A percentile compares a stretch with the other conserved stretches of the same genome.
These are phyloP conservation scores for Vigna reflexopilosa DNA, from an alignment of 306 rosid genomes.

Conservation along the genomic window DNA sequence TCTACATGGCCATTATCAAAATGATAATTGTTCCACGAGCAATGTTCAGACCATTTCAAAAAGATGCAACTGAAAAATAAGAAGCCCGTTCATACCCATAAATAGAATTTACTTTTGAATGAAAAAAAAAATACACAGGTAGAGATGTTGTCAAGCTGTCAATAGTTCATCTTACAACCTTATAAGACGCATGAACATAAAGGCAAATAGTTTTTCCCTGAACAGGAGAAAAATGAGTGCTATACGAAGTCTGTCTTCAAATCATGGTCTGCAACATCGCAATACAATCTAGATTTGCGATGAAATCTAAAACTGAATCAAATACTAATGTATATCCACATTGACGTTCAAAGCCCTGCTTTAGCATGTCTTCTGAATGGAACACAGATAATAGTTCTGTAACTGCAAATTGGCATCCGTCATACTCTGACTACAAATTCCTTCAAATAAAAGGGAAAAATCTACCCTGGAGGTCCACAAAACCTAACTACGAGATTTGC, in stretches of 20 bases:
- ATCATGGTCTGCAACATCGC: conserved; percentile 25
- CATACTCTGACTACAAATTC: conserved; percentile 37
- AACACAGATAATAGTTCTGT: conserved; percentile 41
- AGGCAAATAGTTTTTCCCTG: conserved; percentile 21
- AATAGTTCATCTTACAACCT: neutral
- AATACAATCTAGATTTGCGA: conserved; percentile 21
- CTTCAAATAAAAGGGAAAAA: conserved; percentile 39
- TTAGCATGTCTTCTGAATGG: conserved; percentile 22
- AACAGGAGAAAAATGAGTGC: conserved; percentile 12
- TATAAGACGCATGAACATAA: neutral
- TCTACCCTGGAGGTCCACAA: conserved; percentile 50
- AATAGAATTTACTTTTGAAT: neutral
- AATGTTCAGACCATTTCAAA: neutral
- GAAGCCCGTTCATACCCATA: neutral
- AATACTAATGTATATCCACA: conserved; percentile 46
- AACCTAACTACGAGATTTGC: conserved; percentile 41
- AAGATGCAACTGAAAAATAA: neutral
- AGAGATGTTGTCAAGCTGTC: neutral
- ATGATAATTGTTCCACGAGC: neutral
- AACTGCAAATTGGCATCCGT: conserved; percentile 42
- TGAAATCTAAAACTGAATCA: conserved; percentile 34
- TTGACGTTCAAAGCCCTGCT: conserved; percentile 41
- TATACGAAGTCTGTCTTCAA: conserved; percentile 12
- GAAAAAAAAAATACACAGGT: neutral
- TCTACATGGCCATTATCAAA: too few relatives aligned